Base-by-base conservation (phyloP, 73 alveolate genomes). In the Stentor roeselii region DNA sequence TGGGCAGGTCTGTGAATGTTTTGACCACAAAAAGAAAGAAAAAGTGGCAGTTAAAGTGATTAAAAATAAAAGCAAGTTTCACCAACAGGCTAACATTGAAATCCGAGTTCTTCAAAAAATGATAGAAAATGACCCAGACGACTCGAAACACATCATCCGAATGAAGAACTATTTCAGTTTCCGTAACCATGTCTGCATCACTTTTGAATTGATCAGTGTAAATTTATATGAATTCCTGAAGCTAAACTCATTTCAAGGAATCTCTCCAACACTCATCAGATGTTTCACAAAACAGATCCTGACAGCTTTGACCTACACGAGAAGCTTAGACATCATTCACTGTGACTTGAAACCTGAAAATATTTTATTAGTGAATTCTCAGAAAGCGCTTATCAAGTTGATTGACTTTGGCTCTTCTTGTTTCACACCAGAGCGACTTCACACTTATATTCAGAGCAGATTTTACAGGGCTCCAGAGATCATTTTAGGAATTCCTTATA, bases 381-480 rank as follows among this genome's bases (percentile, higher is more conserved):
- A 58, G 84, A 88, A 31, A 89, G 78, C 41, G 87, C 89, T 78
- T 67, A 90, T 94, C 39, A 94, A 92, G 84, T 37, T 94, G 41
- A 94, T 93, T 41, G 98, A 94, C 86, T 94, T 94, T 85, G 98
- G 98, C 3, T 86, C 95, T 15, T 80, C 93, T 42, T 94, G 98
- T 78, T 94, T 90, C 67, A 92, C 82, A 35, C 89, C 80, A 0
- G 90, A 92, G 83, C 60, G 88, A 41, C 83, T 92, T 30, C 92
- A 94, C 83, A 94, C 98, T 30, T 94, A 96, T 76, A 95, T 96
- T 3, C 93, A 96, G 78, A 89, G 98, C 60, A 83, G 99, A 82
- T 95, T 92, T 84, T 96, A 96, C 85, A 78, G 99, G 84, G 98
- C 99, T 6, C 99, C 99, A 32, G 99, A 96, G 85, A 95, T 96